Evolutionary conservation across 106 monocot species (phyloP).

Genomic region (Allium sativum): DNA sequence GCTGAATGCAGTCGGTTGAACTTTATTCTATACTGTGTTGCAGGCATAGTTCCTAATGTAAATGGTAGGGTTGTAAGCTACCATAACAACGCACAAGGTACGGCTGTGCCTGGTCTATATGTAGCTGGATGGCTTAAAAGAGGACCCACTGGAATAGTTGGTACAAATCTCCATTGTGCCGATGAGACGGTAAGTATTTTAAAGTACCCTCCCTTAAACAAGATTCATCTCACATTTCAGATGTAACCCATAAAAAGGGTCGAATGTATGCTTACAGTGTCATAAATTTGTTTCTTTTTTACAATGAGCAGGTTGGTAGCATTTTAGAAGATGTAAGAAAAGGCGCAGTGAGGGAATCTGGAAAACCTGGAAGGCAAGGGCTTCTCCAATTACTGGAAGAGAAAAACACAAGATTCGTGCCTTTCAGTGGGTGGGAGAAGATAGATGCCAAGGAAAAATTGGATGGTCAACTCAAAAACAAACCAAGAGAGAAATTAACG

Average conservation of each 20-base stretch:
- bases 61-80: conserved; percentile 40
- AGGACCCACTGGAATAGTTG: conserved; percentile 91
- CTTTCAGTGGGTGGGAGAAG: conserved; percentile 74
- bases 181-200: conserved; percentile 71
- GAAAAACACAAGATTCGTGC: conserved; percentile 44
- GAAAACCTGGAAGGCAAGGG: conserved; percentile 62
- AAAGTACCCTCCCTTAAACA: neutral
- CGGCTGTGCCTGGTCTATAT: conserved; percentile 53
- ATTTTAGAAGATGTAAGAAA: conserved; percentile 64
- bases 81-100: conserved; percentile 8
- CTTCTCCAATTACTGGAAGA: conserved; percentile 45
- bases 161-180: conserved; percentile 89
- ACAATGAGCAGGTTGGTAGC: conserved; percentile 42
- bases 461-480: conserved; percentile 43
- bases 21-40: neutral
- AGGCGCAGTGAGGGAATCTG: conserved; percentile 18
- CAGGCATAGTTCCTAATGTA: conserved; percentile 59
- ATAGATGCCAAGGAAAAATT: conserved; percentile 75
- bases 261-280: too few relatives aligned
- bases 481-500: conserved; percentile 75
- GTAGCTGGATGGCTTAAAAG: conserved; percentile 94
- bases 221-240: neutral
- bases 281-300: too few relatives aligned
- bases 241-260: too few relatives aligned
- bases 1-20: too few relatives aligned